Evolutionary conservation across 805 yeast genomes (phyloP), one percentile per base, ranked within the genome.

Genomic region (Kuraishia molischiana): DNA sequence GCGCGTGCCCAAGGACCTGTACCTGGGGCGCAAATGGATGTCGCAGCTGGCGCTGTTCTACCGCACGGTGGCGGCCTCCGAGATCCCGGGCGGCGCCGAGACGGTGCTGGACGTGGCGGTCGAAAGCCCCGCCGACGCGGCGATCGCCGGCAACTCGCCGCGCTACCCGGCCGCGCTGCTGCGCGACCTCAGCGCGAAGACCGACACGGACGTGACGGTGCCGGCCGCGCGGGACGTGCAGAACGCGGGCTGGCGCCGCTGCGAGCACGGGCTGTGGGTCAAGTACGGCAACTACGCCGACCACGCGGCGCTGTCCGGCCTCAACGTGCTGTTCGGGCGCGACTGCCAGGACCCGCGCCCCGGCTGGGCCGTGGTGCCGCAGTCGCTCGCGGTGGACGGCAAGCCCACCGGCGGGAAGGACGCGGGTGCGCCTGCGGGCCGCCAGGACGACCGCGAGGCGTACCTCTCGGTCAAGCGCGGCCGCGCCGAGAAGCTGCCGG

Each of bases 281-380:
- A 71, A 72, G 43, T 62, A 62, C 36, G 85, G 77, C 4, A 40
- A 50, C 4, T 64, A 41, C 35, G 38, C 40, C 5, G 30, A 55
- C 29, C 48, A 52, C 21, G 54, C 54, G 19, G 62, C 77, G 1
- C 54, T 80, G 5, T 70, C 77, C 5, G 84, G 69, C 2, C 48
- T 86, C 10, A 85, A 83, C 44, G 66, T 85, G 1, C 58, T 89
- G 26, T 87, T 77, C 60, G 94, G 95, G 1, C 51, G 54, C 2
- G 85, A 78, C 44, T 79, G 84, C 1, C 75, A 72, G 3, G 95
- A 85, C 37, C 94, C 95, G 3, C 64, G 95, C 39, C 74, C 76
- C 0, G 72, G 72, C 35, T 87, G 95, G 95, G 44, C 53, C 2
- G 45, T 73, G 5, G 40, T 65, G 3, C 2, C 34, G 1, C 18